Conservation (phyloP, 1,139 yeast genomes). For the Yamadazyma kanchanaburiensis region DNA sequence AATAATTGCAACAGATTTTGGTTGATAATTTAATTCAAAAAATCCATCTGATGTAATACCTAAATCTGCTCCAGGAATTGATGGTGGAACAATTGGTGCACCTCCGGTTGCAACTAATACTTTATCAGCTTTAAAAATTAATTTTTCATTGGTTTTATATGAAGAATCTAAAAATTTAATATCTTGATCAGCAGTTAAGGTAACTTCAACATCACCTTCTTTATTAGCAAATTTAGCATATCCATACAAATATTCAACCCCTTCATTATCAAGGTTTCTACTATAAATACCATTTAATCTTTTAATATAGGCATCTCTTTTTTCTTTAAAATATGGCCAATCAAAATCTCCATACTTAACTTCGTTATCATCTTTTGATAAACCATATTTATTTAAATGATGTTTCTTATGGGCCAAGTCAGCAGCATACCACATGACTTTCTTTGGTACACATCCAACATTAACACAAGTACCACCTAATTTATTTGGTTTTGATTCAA, state of each 20-base stretch:
- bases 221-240: constrained; percentile 68
- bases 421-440: constrained; percentile 97
- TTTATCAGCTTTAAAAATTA: constrained; percentile 73
- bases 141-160: constrained; percentile 46
- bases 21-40: constrained; percentile 75
- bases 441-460: constrained; percentile 98
- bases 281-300: constrained; percentile 93
- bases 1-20: constrained; percentile 87
- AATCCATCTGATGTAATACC: constrained; percentile 94
- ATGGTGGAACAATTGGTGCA: constrained; percentile 65
- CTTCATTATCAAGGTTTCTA: constrained; percentile 80
- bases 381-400: constrained; percentile 81
- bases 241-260: constrained; percentile 86
- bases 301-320: constrained; percentile 86
- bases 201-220: constrained; percentile 77
- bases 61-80: constrained; percentile 73
- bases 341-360: constrained; percentile 60
- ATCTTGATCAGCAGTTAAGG: constrained; percentile 42
- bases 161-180: constrained; percentile 28
- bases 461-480: constrained; percentile 99
- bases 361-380: constrained; percentile 52
- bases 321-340: constrained; percentile 76
- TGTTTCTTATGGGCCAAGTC: constrained; percentile 75
- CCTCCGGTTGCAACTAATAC: constrained; percentile 95
- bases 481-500: constrained; percentile 64